Percentiles rank a stretch among this genome's conserved stretches.
phyloP scores from a whole-genome alignment of 176 grass and related monocot genomes.

The Oryza coarctata region DNA sequence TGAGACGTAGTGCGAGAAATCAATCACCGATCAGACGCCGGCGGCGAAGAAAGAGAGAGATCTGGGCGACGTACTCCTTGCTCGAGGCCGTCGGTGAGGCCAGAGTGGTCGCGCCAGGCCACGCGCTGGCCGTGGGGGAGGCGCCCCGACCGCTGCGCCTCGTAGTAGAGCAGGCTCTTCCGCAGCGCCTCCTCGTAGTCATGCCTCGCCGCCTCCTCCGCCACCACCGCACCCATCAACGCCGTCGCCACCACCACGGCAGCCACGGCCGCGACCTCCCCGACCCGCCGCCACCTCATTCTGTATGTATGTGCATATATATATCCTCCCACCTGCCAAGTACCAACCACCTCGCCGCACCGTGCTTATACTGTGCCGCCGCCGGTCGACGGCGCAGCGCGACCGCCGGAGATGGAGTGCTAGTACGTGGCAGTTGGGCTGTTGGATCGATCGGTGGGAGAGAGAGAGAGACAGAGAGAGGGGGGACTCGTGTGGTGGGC shows the following conservation, averaged over 20 bases:
- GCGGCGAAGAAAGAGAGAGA: not conserved
- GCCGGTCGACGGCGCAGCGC: too few species aligned
- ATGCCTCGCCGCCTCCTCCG: not conserved
- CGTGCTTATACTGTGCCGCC: too few species aligned
- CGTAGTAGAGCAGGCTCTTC: conserved; percentile 96
- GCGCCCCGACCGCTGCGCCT: conserved; percentile 87
- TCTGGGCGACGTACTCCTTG: conserved; percentile 54
- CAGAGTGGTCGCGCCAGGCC: conserved; percentile 80
- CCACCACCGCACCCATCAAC: not conserved
- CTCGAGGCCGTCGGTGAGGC: conserved; percentile 91
- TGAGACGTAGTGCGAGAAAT: too few species aligned
- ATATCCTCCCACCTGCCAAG: not conserved
- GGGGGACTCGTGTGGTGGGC: conserved; percentile 25
- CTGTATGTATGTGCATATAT: not conserved
- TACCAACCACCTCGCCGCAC: not conserved
- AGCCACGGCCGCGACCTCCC: not conserved
- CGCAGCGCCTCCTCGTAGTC: conserved; percentile 73
- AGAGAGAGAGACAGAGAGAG: too few species aligned
- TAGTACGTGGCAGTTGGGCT: not conserved
- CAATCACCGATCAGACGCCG: too few species aligned
- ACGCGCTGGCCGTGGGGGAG: conserved; percentile 85
- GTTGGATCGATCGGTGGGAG: too few species aligned
- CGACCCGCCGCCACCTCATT: conserved; percentile 14
- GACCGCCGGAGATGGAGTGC: not conserved
- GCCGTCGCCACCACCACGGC: not conserved